Evolutionary conservation across 805 yeast genomes (phyloP).

Genomic region (Wickerhamiella lipophila): DNA sequence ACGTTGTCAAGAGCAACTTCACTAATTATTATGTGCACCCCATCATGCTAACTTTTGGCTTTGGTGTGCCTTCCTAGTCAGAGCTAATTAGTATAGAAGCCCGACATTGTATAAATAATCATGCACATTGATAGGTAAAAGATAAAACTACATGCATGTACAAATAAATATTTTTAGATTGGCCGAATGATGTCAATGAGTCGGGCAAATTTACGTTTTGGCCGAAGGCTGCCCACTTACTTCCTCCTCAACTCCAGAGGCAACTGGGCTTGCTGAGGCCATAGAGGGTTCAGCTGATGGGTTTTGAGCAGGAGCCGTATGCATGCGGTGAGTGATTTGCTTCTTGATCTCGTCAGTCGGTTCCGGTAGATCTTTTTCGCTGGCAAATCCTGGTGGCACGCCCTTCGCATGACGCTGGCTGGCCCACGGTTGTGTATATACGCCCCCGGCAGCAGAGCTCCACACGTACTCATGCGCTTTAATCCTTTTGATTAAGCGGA

Average conservation of each 20-base stretch:
- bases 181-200: not conserved
- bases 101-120: not conserved
- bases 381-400: constrained; percentile 70
- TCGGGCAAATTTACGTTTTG: not conserved
- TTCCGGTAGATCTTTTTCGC: constrained; percentile 10
- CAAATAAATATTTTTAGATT: not conserved
- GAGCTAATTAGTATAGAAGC: not conserved
- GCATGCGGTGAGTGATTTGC: not conserved
- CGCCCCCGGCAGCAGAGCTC: constrained; percentile 36
- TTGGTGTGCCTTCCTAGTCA: constrained; percentile 40
- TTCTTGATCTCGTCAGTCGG: not conserved
- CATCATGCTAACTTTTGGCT: constrained; percentile 85
- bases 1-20: constrained; percentile 63
- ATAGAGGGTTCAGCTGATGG: not conserved
- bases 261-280: not conserved
- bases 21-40: constrained; percentile 81
- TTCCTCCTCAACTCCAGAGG: not conserved
- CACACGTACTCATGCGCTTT: constrained; percentile 40
- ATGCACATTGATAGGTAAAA: too few relatives aligned
- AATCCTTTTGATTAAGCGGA: constrained; percentile 43
- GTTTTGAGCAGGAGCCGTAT: not conserved
- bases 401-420: constrained; percentile 57
- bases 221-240: not conserved
- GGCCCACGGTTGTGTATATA: constrained; percentile 33
- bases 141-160: not conserved